phyloP scores from a whole-genome alignment of 805 yeast species.

The Wickerhamiella spandovensis region DNA sequence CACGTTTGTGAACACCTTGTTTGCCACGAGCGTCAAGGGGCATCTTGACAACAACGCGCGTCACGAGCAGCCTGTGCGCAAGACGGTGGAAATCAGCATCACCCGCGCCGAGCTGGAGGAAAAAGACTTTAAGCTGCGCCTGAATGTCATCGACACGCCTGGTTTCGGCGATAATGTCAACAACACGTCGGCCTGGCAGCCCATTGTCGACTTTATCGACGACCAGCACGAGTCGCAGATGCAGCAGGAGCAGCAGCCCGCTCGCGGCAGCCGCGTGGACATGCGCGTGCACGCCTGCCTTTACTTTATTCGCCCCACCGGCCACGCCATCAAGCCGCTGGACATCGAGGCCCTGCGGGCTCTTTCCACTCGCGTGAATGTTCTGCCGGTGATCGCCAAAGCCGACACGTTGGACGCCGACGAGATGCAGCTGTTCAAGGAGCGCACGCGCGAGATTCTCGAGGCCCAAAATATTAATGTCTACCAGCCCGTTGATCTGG shows the following conservation, averaged over 20 bases:
- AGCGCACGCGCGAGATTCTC: conserved; percentile 37
- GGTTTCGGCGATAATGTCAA: conserved; percentile 85
- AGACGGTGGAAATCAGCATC: conserved; percentile 29
- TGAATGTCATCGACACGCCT: conserved; percentile 60
- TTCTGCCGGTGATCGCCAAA: conserved; percentile 71
- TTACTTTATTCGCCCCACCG: conserved; percentile 65
- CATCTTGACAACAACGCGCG: conserved; percentile 29
- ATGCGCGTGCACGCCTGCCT: conserved; percentile 72
- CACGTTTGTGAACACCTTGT: conserved; percentile 61
- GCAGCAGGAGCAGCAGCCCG: conserved; percentile 70
- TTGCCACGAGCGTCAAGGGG: conserved; percentile 37
- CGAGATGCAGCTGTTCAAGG: conserved; percentile 45
- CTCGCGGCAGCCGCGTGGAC: conserved; percentile 40
- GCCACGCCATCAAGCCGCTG: conserved; percentile 44
- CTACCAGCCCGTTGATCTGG: conserved; percentile 33
- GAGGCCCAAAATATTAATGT: conserved; percentile 42
- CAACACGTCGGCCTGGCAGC: conserved; percentile 75
- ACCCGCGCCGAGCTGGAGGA: conserved; percentile 44
- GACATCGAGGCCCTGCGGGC: conserved; percentile 66
- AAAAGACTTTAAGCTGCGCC: conserved; percentile 41
- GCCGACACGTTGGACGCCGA: conserved; percentile 56
- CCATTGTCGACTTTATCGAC: conserved; percentile 76
- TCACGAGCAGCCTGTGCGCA: conserved; percentile 28
- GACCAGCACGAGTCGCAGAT: conserved; percentile 56
- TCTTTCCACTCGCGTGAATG: conserved; percentile 56